Evolutionary conservation across 2,329 filamentous ascomycete genomes (phyloP).

Genomic region (Xylaria sp.): DNA sequence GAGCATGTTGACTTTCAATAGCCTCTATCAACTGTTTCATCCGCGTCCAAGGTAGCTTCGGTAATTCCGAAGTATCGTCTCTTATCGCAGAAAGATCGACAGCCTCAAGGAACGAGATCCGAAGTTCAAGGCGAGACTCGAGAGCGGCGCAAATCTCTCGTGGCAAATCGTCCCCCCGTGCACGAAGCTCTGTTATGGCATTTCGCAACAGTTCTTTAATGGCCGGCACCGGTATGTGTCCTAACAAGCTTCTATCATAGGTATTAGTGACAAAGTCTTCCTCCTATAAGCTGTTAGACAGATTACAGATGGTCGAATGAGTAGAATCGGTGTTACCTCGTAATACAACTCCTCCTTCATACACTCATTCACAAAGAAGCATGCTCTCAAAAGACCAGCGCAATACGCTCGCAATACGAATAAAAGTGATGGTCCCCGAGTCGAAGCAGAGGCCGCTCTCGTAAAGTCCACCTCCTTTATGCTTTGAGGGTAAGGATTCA

Average conservation of each 20-base stretch:
- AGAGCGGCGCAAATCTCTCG: constrained; percentile 66
- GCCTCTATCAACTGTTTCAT: constrained; percentile 62
- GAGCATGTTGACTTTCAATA: constrained; percentile 68
- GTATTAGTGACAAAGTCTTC: constrained; percentile 97
- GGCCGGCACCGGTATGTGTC: constrained; percentile 67
- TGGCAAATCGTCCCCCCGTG: constrained; percentile 43
- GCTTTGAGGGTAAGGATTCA: constrained; percentile 74
- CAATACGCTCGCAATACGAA: constrained; percentile 86
- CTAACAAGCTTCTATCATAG: constrained; percentile 82
- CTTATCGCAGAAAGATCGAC: constrained; percentile 61
- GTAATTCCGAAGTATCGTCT: constrained; percentile 57
- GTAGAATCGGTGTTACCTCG: constrained; percentile 68
- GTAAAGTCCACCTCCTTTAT: constrained; percentile 75
- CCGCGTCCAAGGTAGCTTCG: constrained; percentile 63
- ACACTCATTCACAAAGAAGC: constrained; percentile 79
- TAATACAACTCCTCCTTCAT: constrained; percentile 89
- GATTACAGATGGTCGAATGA: background rate
- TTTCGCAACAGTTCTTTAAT: constrained; percentile 64
- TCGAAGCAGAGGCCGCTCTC: constrained; percentile 48
- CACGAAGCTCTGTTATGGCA: constrained; percentile 53
- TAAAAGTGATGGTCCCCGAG: constrained; percentile 60
- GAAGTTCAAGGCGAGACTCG: constrained; percentile 71
- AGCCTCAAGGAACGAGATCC: constrained; percentile 70
- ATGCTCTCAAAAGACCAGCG: constrained; percentile 83
- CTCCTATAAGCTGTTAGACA: constrained; percentile 66